Evolutionary conservation across 2,329 filamentous ascomycete genomes (phyloP).

Genomic region (Trichoderma simmonsii): DNA sequence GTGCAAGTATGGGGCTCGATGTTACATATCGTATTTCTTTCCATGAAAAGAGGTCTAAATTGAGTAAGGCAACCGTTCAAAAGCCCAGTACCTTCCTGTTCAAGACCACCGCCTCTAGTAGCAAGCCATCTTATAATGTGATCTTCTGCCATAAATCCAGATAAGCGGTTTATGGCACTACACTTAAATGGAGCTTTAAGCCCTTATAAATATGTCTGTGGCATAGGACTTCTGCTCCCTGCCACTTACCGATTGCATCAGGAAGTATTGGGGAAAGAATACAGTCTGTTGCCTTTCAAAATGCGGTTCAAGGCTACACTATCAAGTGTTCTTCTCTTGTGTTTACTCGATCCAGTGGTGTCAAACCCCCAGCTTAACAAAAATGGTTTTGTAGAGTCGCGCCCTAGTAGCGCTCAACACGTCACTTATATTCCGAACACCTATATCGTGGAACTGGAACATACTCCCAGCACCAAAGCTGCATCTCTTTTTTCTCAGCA

Average conservation of each 20-base stretch:
- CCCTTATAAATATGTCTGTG: too few species aligned
- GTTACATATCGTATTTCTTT: background rate
- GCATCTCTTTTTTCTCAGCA: background rate
- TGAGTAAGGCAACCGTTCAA: background rate
- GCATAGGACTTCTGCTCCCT: too few species aligned
- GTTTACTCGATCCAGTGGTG: background rate
- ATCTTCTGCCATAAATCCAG: too few species aligned
- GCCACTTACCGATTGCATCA: too few species aligned
- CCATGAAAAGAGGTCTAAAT: background rate
- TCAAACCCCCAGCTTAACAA: background rate
- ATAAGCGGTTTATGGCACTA: too few species aligned
- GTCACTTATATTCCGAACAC: background rate
- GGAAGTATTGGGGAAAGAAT: too few species aligned
- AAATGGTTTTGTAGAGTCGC: background rate
- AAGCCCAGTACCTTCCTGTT: background rate
- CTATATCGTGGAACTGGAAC: conserved; percentile 16
- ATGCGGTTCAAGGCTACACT: background rate
- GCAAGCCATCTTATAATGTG: too few species aligned
- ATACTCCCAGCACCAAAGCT: background rate
- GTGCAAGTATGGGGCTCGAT: background rate
- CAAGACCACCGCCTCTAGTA: background rate
- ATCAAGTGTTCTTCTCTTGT: background rate
- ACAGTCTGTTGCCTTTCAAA: too few species aligned
- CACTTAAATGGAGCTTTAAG: too few species aligned
- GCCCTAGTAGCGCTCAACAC: background rate